A percentile compares a stretch with the other conserved stretches of the same genome.
These are phyloP conservation scores for Tripterygium wilfordii DNA, from an alignment of 177 flowering plant genomes.

Conservation along the genomic window DNA sequence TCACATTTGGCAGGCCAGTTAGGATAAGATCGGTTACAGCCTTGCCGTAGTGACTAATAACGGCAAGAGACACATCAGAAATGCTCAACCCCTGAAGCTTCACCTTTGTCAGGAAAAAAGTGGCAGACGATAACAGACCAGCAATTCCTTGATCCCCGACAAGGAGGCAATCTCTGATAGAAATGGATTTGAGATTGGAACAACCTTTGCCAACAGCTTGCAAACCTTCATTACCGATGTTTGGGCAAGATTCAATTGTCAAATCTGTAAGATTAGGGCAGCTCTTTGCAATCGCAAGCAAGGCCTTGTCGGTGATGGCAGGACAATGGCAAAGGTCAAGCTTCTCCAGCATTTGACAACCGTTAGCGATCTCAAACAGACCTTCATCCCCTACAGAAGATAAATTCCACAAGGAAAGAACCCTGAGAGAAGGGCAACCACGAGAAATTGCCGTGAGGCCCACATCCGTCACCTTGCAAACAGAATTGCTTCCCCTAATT, in stretches of 20 bases:
- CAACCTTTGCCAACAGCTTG: constrained; percentile 62
- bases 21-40: constrained; percentile 56
- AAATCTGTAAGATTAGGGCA: constrained; percentile 62
- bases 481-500: constrained; percentile 46
- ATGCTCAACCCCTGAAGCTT: constrained; percentile 68
- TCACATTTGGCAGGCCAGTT: constrained; percentile 50
- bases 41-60: constrained; percentile 79
- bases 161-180: constrained; percentile 65
- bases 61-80: constrained; percentile 79
- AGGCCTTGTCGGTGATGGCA: constrained; percentile 51
- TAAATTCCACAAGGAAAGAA: constrained; percentile 71
- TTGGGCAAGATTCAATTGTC: constrained; percentile 64
- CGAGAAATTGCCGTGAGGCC: constrained; percentile 68
- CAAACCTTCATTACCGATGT: constrained; percentile 63
- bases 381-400: constrained; percentile 70
- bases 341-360: constrained; percentile 69
- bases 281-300: constrained; percentile 69
- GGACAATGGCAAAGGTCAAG: constrained; percentile 78
- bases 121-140: constrained; percentile 44
- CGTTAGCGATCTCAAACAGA: constrained; percentile 63
- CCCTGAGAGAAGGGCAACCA: constrained; percentile 72
- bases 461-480: constrained; percentile 45
- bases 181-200: constrained; percentile 50
- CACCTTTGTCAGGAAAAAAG: constrained; percentile 44
- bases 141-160: constrained; percentile 82